Percentiles rank a stretch among this genome's conserved stretches.
Conservation (phyloP, 1,139 yeast species). For the Diutina sp. region DNA sequence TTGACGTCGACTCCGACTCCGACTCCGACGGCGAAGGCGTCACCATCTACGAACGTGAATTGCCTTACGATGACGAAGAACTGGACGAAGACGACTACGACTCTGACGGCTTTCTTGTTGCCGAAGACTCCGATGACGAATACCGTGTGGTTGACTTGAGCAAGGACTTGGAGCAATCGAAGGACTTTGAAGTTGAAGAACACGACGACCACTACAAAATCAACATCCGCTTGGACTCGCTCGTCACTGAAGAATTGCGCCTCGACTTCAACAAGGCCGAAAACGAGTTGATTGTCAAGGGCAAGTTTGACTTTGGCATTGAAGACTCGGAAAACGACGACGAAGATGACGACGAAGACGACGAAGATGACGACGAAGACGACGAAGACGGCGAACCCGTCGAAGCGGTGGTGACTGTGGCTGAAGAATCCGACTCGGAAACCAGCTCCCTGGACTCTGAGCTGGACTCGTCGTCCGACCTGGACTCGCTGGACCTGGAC, state of each 20-base stretch:
- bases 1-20: constrained; percentile 10
- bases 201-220: constrained; percentile 29
- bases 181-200: constrained; percentile 32
- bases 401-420: constrained; percentile 7
- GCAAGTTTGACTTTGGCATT: constrained; percentile 25
- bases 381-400: constrained; percentile 7
- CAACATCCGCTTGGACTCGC: constrained; percentile 30
- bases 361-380: constrained; percentile 9
- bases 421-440: constrained; percentile 6
- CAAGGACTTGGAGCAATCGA: constrained; percentile 30
- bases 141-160: constrained; percentile 28
- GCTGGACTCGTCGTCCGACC: constrained; percentile 7
- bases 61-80: neutral
- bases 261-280: constrained; percentile 29
- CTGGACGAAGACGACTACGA: constrained; percentile 9
- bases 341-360: constrained; percentile 9
- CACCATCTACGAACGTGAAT: constrained; percentile 1
- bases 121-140: constrained; percentile 18
- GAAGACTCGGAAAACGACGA: constrained; percentile 9
- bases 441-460: constrained; percentile 7
- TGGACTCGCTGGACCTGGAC: constrained; percentile 3
- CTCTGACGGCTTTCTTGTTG: constrained; percentile 8
- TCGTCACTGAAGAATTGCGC: constrained; percentile 29
- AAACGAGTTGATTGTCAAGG: constrained; percentile 30
- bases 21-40: constrained; percentile 10